These are phyloP conservation scores for Chenopodium suecicum DNA, from an alignment of 148 eudicot genomes.

Conservation along the genomic window DNA sequence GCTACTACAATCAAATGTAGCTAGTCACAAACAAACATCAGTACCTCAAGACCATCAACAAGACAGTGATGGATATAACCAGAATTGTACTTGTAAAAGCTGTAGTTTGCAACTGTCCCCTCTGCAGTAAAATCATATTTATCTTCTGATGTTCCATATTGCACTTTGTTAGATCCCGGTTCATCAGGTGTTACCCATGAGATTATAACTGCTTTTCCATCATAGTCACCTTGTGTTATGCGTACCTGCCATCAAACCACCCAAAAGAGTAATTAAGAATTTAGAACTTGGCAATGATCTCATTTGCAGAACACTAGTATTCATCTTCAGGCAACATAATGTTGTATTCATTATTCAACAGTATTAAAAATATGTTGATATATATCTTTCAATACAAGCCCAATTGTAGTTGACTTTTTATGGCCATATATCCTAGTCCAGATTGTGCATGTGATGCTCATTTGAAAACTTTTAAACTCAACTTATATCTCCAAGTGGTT, in stretches of 20 bases:
- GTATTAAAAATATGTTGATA: no score
- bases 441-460: no score
- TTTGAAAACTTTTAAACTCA: no score
- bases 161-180: conserved; percentile 72
- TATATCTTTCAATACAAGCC: no score
- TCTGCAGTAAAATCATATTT: conserved; percentile 53
- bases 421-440: no score
- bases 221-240: conserved; percentile 97
- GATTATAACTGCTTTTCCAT: conserved; percentile 86
- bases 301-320: neutral
- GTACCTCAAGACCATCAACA: conserved; percentile 76
- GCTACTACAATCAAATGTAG: conserved; percentile 6
- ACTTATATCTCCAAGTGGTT: no score
- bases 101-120: conserved; percentile 70
- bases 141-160: conserved; percentile 71
- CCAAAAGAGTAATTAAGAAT: conserved; percentile 1
- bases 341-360: neutral
- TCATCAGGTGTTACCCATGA: conserved; percentile 92
- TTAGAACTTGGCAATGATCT: neutral
- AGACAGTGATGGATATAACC: conserved; percentile 89
- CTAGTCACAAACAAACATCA: neutral
- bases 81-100: conserved; percentile 71
- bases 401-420: no score
- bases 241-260: conserved; percentile 54
- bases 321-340: neutral